Conservation (phyloP, 805 yeast species). For the Candida silvicultrix region DNA sequence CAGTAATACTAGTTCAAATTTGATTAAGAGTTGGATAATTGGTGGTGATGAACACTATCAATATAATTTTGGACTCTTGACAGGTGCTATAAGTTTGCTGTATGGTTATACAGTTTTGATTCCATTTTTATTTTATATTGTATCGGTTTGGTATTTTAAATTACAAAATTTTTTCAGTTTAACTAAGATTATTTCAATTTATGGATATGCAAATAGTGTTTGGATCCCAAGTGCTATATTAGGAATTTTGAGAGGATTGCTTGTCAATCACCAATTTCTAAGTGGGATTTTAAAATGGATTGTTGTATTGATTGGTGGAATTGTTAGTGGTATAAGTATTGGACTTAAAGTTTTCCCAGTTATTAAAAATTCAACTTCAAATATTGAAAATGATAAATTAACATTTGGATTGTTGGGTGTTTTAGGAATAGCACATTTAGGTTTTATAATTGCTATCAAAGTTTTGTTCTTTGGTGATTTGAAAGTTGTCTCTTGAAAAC, state of each 20-base stretch:
- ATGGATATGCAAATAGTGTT: slow-evolving; percentile 76
- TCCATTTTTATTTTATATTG: slow-evolving; percentile 51
- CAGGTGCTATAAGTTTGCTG: slow-evolving; percentile 63
- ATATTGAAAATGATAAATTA: slow-evolving; percentile 31
- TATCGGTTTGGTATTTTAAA: slow-evolving; percentile 47
- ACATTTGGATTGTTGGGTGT: slow-evolving; percentile 31
- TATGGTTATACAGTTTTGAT: slow-evolving; percentile 69
- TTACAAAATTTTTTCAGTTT: slow-evolving; percentile 43
- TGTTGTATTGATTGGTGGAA: slow-evolving; percentile 53
- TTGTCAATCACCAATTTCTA: slow-evolving; percentile 37
- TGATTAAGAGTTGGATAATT: slow-evolving; percentile 46
- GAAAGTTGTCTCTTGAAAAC: slow-evolving; percentile 14
- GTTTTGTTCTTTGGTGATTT: slow-evolving; percentile 51
- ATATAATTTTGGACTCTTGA: slow-evolving; percentile 54
- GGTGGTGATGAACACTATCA: slow-evolving; percentile 41
- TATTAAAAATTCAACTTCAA: slow-evolving; percentile 26
- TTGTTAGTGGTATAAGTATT: slow-evolving; percentile 53
- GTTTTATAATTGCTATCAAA: slow-evolving; percentile 59
- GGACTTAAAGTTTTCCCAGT: slow-evolving; percentile 38
- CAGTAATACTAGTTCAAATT: slow-evolving; percentile 61
- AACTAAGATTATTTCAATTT: slow-evolving; percentile 61
- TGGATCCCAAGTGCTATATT: slow-evolving; percentile 82
- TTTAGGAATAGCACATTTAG: slow-evolving; percentile 44
- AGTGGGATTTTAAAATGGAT: slow-evolving; percentile 55
- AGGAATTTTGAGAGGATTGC: slow-evolving; percentile 50